Evolutionary conservation across 768 basidiomycete species (phyloP), one percentile per base, ranked within the genome.

Genomic region (Agrocybe praecox): DNA sequence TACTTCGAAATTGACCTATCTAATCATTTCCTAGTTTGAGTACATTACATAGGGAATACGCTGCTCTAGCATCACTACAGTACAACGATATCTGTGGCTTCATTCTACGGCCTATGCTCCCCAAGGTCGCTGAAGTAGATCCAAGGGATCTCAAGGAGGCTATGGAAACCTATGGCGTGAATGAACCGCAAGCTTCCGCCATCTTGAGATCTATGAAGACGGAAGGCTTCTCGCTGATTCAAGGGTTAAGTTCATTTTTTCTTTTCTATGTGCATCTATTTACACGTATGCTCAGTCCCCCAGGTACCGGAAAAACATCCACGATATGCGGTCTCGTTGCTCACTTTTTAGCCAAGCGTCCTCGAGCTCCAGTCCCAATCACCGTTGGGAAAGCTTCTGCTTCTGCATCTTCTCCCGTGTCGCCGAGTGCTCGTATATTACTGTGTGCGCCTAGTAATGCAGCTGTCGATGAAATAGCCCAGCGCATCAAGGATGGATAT

Each of bases 371-470:
- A 22, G 78, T 83, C 10, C 63, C 80, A 19, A 80, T 87, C 49
- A 73, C 82, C 11, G 77, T 77, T 24, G 84, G 86, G 19, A 66
- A 75, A 69, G 52, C 62, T 69, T 17, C 73, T 69, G 33, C 72
- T 73, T 42, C 56, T 19, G 43, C 44, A 36, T 43, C 24, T 14
- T 58, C 52, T 29, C 52, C 70, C 46, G 6, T 29, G 15, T 63
- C 72, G n/a, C 73, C 81, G 1, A 75, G 80, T 0, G 75, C 82
- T 14, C 86, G 89, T 67, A 78, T 98, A 43, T 81, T 99, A 17
- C 79, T 99, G 34, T 99, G 97, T 66, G 97, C 97, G 0, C 97
- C 97, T 1, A 96, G 93, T 73, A 99, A 99, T 71, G 97, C 97
- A 17, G 97, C 97, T 22, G 96, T 99, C 40, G 96, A 99, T 66